A percentile compares a stretch with the other conserved stretches of the same genome.
Evolutionary conservation across 768 basidiomycete genomes (phyloP).

Genomic region (Mycena capillaripes): DNA sequence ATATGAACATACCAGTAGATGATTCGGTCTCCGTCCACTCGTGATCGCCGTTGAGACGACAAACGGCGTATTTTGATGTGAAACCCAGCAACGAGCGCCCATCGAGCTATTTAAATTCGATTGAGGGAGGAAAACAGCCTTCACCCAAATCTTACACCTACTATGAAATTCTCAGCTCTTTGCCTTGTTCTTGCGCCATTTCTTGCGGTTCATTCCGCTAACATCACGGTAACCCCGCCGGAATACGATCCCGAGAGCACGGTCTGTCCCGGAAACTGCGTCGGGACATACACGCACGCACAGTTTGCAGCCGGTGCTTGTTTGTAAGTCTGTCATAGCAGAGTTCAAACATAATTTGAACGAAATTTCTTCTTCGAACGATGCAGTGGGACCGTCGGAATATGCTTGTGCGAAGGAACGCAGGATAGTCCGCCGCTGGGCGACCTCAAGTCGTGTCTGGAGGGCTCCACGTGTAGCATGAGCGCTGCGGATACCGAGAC

Average conservation of each 20-base stretch:
- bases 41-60: background rate
- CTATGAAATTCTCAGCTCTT: background rate
- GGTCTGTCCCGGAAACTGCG: constrained; percentile 11
- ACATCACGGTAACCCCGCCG: background rate
- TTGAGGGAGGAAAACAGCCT: background rate
- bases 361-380: background rate
- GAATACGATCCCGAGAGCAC: constrained; percentile 5
- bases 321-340: background rate
- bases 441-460: constrained; percentile 2
- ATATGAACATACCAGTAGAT: no score
- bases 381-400: constrained; percentile 1
- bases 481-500: constrained; percentile 3
- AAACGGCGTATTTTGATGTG: background rate
- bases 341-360: background rate
- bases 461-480: background rate
- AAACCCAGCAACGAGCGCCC: background rate
- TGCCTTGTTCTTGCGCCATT: background rate
- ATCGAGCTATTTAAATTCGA: background rate
- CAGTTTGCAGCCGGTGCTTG: background rate
- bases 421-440: constrained; percentile 13
- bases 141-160: background rate
- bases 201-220: background rate
- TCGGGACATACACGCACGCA: background rate
- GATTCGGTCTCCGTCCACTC: no score
- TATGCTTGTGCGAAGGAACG: background rate